phyloP scores from a whole-genome alignment of 2,329 filamentous ascomycete genomes.

The Diaporthe eres region DNA sequence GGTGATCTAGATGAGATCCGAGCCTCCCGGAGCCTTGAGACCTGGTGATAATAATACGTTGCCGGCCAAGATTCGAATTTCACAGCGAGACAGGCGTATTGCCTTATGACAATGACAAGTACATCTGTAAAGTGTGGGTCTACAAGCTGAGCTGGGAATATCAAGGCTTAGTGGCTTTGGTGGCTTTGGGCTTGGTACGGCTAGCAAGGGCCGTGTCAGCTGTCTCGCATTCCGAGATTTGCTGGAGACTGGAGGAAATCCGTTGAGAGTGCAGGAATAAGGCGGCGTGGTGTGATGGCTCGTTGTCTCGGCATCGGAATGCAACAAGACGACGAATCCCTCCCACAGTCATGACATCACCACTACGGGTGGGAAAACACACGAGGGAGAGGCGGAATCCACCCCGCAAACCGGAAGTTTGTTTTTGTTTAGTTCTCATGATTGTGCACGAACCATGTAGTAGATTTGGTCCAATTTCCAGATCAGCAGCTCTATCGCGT shows the following conservation, averaged over 20 bases:
- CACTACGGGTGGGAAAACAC: constrained; percentile 25
- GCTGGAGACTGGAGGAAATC: not conserved
- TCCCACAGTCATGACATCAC: constrained; percentile 39
- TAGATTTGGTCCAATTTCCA: constrained; percentile 12
- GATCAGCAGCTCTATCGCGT: not conserved
- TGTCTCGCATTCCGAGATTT: not conserved
- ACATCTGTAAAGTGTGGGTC: not conserved
- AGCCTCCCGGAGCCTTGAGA: not conserved
- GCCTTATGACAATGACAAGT: not conserved
- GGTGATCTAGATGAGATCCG: not conserved
- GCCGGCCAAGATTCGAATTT: not conserved
- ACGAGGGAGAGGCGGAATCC: constrained; percentile 16
- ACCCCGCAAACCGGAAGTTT: not conserved
- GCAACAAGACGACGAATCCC: not conserved
- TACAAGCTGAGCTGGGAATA: not conserved
- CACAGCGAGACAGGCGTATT: not conserved
- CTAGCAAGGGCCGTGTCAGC: constrained; percentile 11
- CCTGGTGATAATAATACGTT: not conserved
- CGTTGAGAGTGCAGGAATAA: not conserved
- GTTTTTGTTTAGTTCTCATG: not conserved
- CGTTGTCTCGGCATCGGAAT: constrained; percentile 48
- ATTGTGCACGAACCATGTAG: not conserved
- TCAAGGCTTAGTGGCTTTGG: not conserved
- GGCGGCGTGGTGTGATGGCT: constrained; percentile 17
- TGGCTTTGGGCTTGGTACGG: not conserved